These are phyloP conservation scores for Penicillium silybi DNA, from an alignment of 495 filamentous ascomycete species.

Conservation along the genomic window DNA sequence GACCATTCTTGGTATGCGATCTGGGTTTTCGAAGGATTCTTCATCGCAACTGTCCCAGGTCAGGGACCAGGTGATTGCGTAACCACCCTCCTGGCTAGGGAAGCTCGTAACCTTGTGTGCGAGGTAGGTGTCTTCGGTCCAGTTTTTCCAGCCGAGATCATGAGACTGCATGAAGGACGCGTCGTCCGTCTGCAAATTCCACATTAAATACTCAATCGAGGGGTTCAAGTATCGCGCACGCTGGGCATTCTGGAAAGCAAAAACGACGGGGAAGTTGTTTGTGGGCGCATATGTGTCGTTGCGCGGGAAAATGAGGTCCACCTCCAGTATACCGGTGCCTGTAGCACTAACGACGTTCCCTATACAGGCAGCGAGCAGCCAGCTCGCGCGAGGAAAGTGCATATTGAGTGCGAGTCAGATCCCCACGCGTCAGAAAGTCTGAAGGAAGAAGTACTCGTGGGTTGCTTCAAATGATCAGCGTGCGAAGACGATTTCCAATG, in stretches of 20 bases:
- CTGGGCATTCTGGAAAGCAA: constrained; percentile 33
- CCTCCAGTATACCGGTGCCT: constrained; percentile 18
- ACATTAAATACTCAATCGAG: constrained; percentile 3
- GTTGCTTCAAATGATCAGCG: not conserved
- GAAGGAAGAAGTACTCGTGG: not conserved
- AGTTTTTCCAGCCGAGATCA: constrained; percentile 5
- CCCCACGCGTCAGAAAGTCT: not conserved
- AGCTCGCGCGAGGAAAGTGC: constrained; percentile 1
- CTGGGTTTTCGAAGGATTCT: not conserved
- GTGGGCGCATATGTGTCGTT: constrained; percentile 39
- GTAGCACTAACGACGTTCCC: constrained; percentile 4
- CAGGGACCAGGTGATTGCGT: constrained; percentile 16
- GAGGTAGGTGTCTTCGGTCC: constrained; percentile 22
- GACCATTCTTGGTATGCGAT: not conserved
- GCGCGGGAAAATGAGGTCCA: constrained; percentile 38
- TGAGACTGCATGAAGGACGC: not conserved
- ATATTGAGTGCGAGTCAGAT: not conserved
- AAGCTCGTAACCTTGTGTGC: not conserved
- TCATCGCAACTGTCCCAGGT: constrained; percentile 11
- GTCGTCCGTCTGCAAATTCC: not conserved
- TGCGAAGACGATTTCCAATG: not conserved
- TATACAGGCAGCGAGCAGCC: constrained; percentile 8
- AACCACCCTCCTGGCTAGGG: constrained; percentile 1
- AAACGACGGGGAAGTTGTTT: constrained; percentile 30
- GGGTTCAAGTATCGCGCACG: constrained; percentile 17